These are phyloP conservation scores for Pelargonium myrrhifolium DNA, from an alignment of 441 rosid species.

Conservation along the genomic window DNA sequence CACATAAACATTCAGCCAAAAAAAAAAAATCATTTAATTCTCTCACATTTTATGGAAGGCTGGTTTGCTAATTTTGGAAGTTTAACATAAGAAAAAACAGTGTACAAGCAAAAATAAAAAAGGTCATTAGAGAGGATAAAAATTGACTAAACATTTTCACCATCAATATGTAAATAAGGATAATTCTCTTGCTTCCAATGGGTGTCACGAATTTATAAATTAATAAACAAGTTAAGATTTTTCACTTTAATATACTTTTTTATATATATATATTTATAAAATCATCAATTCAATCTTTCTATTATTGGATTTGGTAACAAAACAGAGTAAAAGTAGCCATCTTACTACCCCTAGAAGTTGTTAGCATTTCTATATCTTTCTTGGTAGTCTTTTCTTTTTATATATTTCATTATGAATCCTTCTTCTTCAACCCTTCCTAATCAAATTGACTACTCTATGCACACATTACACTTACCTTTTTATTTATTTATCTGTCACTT, in stretches of 20 bases:
- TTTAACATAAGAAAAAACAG: no score
- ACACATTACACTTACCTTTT: neutral
- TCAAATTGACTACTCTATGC: neutral
- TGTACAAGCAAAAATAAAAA: no score
- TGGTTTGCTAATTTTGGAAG: no score
- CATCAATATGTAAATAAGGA: no score
- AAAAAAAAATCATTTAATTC: no score
- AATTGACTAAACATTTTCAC: no score
- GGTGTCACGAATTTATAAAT: conserved; percentile 12
- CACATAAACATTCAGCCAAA: no score
- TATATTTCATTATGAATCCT: conserved; percentile 10
- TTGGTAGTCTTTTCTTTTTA: conserved; percentile 22
- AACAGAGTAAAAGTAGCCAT: conserved; percentile 16
- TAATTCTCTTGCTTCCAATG: conserved; percentile 20
- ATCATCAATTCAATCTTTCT: conserved; percentile 3
- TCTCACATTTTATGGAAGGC: no score
- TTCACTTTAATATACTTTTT: no score
- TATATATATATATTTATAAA: no score
- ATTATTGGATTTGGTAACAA: conserved; percentile 12
- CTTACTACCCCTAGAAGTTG: conserved; percentile 23
- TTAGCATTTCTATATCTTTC: conserved; percentile 25
- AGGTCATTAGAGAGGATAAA: no score
- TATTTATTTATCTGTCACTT: neutral
- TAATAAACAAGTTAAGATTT: no score
- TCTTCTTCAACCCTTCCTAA: conserved; percentile 1